Evolutionary conservation across 371 early-diverging fungal species (phyloP), one percentile per base, ranked within the genome.

Genomic region (Funneliformis caledonium): DNA sequence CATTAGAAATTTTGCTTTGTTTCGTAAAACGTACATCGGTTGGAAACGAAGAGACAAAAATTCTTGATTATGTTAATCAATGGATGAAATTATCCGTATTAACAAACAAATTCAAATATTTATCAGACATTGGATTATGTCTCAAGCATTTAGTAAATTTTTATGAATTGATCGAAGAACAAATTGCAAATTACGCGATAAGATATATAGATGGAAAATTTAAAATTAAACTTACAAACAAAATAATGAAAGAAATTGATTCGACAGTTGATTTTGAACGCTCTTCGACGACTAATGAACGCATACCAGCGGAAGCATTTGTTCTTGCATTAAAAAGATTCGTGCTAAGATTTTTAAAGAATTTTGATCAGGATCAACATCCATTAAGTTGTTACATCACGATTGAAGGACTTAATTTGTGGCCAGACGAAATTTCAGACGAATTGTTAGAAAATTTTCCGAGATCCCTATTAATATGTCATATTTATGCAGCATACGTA

Each of bases 151-250:
- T 81, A 16, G 37, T 81, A 5, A 62, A 74, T 14, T 9, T 81
- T n/a, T 81, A 81, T 42, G 81, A 81, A 14, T 62, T 73, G 1
- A 50, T 81, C 7, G 81, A 81, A 48, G 74, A 81, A 59, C 48
- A 67, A 52, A 75, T 81, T 8, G 62, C 81, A 2, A 22, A 59
- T 37, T 19, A 8, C 2, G 12, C 67, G 14, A n/a, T 81, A 9
- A 59, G 64, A 37, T 76, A 48, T 64, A 43, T 81, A 7, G 75
- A 73, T 52, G 31, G 45, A 1, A 60, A 73, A 76, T 81, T 74
- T 61, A 75, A 62, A 48, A 9, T 19, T 7, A 10, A 8, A 45
- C 19, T 81, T 9, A 26, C 43, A n/a, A 37, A 4, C 2, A 75
- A 68, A 8, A n/a, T 50, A 0, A 16, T 56, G 16, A 31, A 42